Evolutionary conservation across 2,329 filamentous ascomycete species (phyloP), one percentile per base, ranked within the genome.

Genomic region (Arthrobotrys megalospora): DNA sequence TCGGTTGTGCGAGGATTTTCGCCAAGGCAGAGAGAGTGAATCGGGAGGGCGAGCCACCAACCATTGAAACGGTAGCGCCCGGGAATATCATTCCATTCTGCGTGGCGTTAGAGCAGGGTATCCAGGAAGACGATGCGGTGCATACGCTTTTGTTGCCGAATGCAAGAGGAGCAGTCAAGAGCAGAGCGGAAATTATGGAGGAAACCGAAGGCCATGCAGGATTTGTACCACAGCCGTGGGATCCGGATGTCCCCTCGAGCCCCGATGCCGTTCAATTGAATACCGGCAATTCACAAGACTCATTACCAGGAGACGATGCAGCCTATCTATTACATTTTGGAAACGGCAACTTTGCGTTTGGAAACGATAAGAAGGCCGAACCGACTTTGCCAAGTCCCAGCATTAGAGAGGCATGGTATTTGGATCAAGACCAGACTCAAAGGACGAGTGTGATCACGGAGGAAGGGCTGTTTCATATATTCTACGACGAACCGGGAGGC

Each of bases 51-150:
- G 41, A 41, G 6, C 75, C 62, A 12, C 67, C 67, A 12, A 50
- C 62, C 6, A n/a, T 68, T 21, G 75, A 78, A 21, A 78, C 75
- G 7, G 45, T 78, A 2, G 53, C 48, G 10, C 75, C 75, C 4
- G 67, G 55, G 8, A 78, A 78, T 72, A 78, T 78, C 16, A 78
- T 78, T 2, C 75, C 75, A n/a, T 78, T 78, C 38, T 78, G 75
- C n/a, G 63, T 78, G 16, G 62, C 41, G 16, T 58, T 78, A 4
- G 75, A 78, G 14, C 50, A 70, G 24, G 12, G 47, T 5, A 78
- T 78, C 16, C 75, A 78, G 24, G 75, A 78, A 32, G 75, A 78
- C 16, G 75, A 78, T 64, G 75, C 75, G 36, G 47, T 32, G 38
- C 68, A 78, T 64, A 55, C 53, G 6, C 50, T 78, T 16, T 45